phyloP scores from a whole-genome alignment of 1,284 basidiomycete species.

The Naganishia albida region DNA sequence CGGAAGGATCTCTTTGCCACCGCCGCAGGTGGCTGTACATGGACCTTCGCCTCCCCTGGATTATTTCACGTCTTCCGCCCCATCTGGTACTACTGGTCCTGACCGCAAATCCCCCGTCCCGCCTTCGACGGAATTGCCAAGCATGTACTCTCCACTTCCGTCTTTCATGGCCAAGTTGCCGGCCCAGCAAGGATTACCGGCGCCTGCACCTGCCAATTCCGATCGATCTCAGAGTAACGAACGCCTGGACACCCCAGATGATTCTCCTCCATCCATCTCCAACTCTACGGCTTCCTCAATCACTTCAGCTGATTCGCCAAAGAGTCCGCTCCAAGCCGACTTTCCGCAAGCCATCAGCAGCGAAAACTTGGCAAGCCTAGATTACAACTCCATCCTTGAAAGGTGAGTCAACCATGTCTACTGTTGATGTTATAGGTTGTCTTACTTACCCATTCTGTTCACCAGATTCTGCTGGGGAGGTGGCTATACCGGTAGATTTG shows the following conservation, averaged over 20 bases:
- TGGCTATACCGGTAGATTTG: slow-evolving; percentile 28
- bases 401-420: slow-evolving; percentile 46
- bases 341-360: slow-evolving; percentile 36
- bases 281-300: slow-evolving; percentile 34
- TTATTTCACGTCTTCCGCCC: slow-evolving; percentile 28
- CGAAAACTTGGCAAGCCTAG: slow-evolving; percentile 39
- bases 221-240: slow-evolving; percentile 1
- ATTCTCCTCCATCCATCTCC: slow-evolving; percentile 42
- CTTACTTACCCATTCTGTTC: neutral
- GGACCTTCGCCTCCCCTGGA: slow-evolving; percentile 41
- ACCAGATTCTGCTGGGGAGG: slow-evolving; percentile 50
- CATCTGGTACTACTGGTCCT: slow-evolving; percentile 30
- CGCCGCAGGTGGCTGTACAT: slow-evolving; percentile 36
- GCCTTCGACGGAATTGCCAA: slow-evolving; percentile 23
- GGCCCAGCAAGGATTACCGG: neutral
- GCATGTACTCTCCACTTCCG: slow-evolving; percentile 20
- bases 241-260: slow-evolving; percentile 30
- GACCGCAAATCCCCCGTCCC: slow-evolving; percentile 12
- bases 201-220: neutral
- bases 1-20: slow-evolving; percentile 14
- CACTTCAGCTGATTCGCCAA: slow-evolving; percentile 42
- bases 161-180: slow-evolving; percentile 8
- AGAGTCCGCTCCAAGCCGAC: slow-evolving; percentile 43
- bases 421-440: neutral
- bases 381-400: slow-evolving; percentile 51